A percentile compares a stretch with the other conserved stretches of the same genome.
Evolutionary conservation across 495 filamentous ascomycete genomes (phyloP).

Genomic region (Astrothelium subdiscretum): DNA sequence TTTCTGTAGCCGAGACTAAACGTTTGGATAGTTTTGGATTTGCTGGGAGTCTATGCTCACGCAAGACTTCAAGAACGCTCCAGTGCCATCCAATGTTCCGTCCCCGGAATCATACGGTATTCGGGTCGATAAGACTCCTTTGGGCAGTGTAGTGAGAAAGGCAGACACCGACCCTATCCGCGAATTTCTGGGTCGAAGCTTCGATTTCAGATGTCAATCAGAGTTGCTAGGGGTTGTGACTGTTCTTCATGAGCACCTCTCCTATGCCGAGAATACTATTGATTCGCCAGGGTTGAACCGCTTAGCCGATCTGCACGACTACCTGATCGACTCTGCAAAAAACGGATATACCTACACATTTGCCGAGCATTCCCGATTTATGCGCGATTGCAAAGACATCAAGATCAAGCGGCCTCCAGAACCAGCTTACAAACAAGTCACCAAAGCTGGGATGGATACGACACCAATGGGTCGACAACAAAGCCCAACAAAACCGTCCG

Average conservation of each 20-base stretch:
- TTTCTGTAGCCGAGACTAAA: background rate
- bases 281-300: slow-evolving; percentile 41
- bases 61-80: slow-evolving; percentile 59
- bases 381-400: slow-evolving; percentile 21
- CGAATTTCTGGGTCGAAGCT: slow-evolving; percentile 41
- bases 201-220: slow-evolving; percentile 54
- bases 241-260: slow-evolving; percentile 56
- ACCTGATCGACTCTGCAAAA: slow-evolving; percentile 73
- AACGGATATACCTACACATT: slow-evolving; percentile 41
- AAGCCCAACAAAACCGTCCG: slow-evolving; percentile 12
- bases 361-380: slow-evolving; percentile 41
- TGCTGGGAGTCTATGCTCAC: slow-evolving; percentile 81
- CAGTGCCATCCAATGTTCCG: slow-evolving; percentile 35
- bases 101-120: slow-evolving; percentile 47
- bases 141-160: background rate
- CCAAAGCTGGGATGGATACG: slow-evolving; percentile 25
- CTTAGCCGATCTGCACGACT: slow-evolving; percentile 59
- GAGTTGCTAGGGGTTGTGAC: slow-evolving; percentile 66
- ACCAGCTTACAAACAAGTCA: slow-evolving; percentile 27
- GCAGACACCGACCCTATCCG: slow-evolving; percentile 8
- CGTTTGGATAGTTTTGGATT: slow-evolving; percentile 49
- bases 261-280: slow-evolving; percentile 51
- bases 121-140: slow-evolving; percentile 37
- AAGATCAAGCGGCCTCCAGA: slow-evolving; percentile 13
- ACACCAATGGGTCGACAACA: slow-evolving; percentile 28